These are phyloP conservation scores for Rhizopogon vinicolor DNA, from an alignment of 768 basidiomycete genomes.

Conservation along the genomic window DNA sequence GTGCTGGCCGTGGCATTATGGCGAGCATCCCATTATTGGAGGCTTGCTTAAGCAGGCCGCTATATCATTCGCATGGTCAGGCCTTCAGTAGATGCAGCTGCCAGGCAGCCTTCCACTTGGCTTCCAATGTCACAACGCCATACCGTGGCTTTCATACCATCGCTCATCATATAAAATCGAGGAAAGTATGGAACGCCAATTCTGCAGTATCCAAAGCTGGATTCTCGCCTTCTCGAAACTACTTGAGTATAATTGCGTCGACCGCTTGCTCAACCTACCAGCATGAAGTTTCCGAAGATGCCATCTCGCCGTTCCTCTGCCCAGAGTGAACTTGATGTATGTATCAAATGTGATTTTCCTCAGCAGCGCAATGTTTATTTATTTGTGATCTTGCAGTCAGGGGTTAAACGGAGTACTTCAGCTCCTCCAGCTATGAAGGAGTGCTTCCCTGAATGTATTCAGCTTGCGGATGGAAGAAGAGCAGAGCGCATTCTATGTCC, in stretches of 20 bases:
- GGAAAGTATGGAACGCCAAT: not conserved
- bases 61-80: no score
- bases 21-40: not conserved
- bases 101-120: not conserved
- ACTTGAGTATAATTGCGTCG: no score
- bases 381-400: not conserved
- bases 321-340: not conserved
- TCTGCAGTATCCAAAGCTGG: not conserved
- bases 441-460: not conserved
- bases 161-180: not conserved
- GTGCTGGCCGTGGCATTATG: not conserved
- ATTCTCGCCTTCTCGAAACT: not conserved
- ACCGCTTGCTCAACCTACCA: not conserved
- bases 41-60: not conserved
- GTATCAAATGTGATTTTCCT: not conserved
- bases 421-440: not conserved
- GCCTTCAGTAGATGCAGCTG: not conserved
- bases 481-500: conserved; percentile 14
- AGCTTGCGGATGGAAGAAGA: not conserved
- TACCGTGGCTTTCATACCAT: not conserved
- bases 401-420: not conserved
- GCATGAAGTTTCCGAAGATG: not conserved
- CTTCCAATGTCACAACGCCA: not conserved
- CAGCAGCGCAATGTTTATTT: no score
- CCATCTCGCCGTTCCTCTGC: not conserved